Evolutionary conservation across 345 rosid genomes (phyloP).

Genomic region (Sapria himalayana): DNA sequence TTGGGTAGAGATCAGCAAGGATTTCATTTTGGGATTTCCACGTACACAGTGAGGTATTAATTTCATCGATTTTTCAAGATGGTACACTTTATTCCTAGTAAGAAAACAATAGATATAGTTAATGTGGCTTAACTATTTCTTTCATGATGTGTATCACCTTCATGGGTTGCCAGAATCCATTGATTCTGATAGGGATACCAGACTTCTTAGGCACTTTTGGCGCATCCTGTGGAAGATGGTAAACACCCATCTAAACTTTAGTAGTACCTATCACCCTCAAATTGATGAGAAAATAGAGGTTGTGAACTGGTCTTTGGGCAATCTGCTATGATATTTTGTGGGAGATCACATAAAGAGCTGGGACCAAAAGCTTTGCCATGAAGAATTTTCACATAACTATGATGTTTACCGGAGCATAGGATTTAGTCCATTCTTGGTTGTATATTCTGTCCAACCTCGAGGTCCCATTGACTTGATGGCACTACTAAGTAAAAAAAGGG

Average conservation of each 20-base stretch:
- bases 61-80: not conserved
- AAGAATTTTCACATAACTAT: no score
- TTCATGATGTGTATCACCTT: not conserved
- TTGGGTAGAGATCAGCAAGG: not conserved
- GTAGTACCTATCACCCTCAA: not conserved
- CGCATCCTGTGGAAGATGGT: not conserved
- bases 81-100: not conserved
- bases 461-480: no score
- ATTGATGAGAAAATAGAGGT: not conserved
- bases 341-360: not conserved
- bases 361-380: no score
- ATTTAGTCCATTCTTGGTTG: no score
- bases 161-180: not conserved
- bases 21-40: not conserved
- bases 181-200: not conserved
- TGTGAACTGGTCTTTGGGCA: not conserved
- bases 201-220: slow-evolving; percentile 1
- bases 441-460: no score
- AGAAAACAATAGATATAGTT: not conserved
- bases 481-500: no score
- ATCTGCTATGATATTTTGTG: not conserved
- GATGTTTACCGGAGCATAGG: no score
- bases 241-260: not conserved
- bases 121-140: not conserved
- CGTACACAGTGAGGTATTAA: not conserved